Conservation (phyloP, 1,284 basidiomycete genomes). For the Veloporphyrellus conicus region DNA sequence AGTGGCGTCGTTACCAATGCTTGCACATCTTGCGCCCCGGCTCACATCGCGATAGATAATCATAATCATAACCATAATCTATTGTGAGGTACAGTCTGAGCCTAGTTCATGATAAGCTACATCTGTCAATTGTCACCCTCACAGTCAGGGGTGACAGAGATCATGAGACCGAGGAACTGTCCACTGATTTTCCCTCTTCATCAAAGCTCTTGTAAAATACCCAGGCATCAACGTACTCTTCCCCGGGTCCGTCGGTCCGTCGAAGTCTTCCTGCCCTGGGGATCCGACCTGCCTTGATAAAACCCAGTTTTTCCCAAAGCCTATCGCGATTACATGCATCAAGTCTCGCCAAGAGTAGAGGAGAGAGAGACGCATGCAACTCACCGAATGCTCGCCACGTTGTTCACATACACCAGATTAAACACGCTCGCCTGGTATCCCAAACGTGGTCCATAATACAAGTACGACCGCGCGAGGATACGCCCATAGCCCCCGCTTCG, state of each 20-base stretch:
- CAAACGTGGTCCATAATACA: constrained; percentile 75
- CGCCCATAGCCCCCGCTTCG: constrained; percentile 71
- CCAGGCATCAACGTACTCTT: constrained; percentile 87
- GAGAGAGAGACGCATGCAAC: constrained; percentile 11
- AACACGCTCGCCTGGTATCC: constrained; percentile 89
- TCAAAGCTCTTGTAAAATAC: constrained; percentile 80
- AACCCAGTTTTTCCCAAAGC: constrained; percentile 85
- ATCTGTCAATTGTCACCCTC: not conserved
- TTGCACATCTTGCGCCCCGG: too few relatives aligned
- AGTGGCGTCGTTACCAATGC: too few relatives aligned
- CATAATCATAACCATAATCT: too few relatives aligned
- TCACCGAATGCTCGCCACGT: constrained; percentile 64
- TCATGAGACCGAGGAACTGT: not conserved
- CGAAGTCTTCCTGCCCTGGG: constrained; percentile 80
- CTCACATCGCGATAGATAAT: too few relatives aligned
- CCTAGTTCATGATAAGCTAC: too few relatives aligned
- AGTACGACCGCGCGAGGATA: constrained; percentile 74
- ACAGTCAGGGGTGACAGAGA: not conserved
- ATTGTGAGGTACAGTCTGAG: too few relatives aligned
- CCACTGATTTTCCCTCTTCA: constrained; percentile 3
- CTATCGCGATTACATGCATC: constrained; percentile 26
- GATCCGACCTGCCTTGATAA: constrained; percentile 78
- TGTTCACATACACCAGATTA: constrained; percentile 89
- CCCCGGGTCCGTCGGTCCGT: constrained; percentile 60
- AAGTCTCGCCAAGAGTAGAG: not conserved